Conservation (phyloP, 2,329 filamentous ascomycete species). For the Neopestalotiopsis rosae region DNA sequence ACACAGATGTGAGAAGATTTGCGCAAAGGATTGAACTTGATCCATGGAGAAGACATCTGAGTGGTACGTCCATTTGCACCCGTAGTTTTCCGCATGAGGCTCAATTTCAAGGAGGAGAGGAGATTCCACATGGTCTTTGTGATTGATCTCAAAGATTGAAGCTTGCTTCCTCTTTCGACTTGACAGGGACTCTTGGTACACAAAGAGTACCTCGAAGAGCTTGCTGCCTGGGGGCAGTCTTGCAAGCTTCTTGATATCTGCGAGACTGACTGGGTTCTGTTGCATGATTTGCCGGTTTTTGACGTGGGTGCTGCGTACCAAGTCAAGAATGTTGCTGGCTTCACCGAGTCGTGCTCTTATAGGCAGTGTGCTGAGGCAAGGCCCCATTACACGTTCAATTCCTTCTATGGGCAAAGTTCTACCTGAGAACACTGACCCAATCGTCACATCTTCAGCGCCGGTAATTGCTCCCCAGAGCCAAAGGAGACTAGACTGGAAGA, state of each 20-base stretch:
- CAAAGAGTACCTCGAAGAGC: constrained; percentile 80
- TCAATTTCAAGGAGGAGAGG: constrained; percentile 78
- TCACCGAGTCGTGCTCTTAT: constrained; percentile 66
- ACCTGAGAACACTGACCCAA: constrained; percentile 84
- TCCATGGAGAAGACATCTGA: constrained; percentile 52
- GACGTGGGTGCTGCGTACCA: constrained; percentile 68
- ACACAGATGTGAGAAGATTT: constrained; percentile 64
- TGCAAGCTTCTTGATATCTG: constrained; percentile 70
- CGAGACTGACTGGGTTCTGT: constrained; percentile 67
- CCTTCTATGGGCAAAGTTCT: constrained; percentile 73
- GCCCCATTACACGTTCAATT: constrained; percentile 78
- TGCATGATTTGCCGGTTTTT: constrained; percentile 70
- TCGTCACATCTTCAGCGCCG: constrained; percentile 68
- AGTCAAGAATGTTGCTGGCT: constrained; percentile 58
- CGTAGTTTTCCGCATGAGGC: constrained; percentile 53
- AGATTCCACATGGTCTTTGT: constrained; percentile 77
- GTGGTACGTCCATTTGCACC: constrained; percentile 54
- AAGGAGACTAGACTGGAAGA: constrained; percentile 76
- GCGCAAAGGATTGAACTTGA: constrained; percentile 61
- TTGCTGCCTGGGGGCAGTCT: constrained; percentile 58
- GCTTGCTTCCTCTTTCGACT: constrained; percentile 30
- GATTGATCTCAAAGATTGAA: constrained; percentile 59
- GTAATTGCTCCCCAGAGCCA: constrained; percentile 70
- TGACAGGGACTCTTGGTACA: constrained; percentile 80
- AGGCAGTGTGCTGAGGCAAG: constrained; percentile 79